Base-by-base conservation (phyloP, 2,329 filamentous ascomycete species). In the Ceratocystis huliohia region DNA sequence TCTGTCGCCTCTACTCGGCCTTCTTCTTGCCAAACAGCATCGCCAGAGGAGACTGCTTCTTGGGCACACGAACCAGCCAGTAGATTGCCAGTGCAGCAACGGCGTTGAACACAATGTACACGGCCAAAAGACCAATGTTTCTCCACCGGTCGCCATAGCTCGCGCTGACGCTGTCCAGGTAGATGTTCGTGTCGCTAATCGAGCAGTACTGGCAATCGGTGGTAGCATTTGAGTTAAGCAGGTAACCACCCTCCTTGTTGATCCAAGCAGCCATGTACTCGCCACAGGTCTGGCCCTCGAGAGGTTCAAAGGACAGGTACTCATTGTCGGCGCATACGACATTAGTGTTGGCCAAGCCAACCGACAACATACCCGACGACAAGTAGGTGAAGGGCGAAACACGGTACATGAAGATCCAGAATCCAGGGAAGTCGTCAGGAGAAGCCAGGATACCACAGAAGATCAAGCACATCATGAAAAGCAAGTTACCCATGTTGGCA, bases 321-420 rank as follows among this genome's bases (percentile, higher is more conserved):
- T 96, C 91, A 72, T 88, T 88, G 5, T 74, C 69, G 0, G 88
- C 83, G 74, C 91, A 96, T 0, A 73, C 70, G 41, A 93, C 84
- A 0, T 76, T 62, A 0, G 83, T 84, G 71, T 88, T 86, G 50
- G 88, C 88, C 4, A 96, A 77, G 2, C 84, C 89, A 0, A 82
- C 83, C 0, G 86, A 81, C 0, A 93, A 74, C 77, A 96, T 85
- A 25, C 86, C 88, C 8, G 82, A 81, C 30, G 93, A 84, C 17
- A 94, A 78, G 73, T 96, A 96, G 0, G 88, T 92, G 71, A 96
- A 88, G 0, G 91, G 91, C 0, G 87, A 91, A 62, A 91, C 77
- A 61, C 88, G 84, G 75, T 93, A 93, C 86, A 91, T 89, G 79
- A 91, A 91, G 71, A 87, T 85, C 88, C 89, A 93, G 80, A 92